These are phyloP conservation scores for Candida mattraensis DNA, from an alignment of 805 yeast species.

Conservation along the genomic window DNA sequence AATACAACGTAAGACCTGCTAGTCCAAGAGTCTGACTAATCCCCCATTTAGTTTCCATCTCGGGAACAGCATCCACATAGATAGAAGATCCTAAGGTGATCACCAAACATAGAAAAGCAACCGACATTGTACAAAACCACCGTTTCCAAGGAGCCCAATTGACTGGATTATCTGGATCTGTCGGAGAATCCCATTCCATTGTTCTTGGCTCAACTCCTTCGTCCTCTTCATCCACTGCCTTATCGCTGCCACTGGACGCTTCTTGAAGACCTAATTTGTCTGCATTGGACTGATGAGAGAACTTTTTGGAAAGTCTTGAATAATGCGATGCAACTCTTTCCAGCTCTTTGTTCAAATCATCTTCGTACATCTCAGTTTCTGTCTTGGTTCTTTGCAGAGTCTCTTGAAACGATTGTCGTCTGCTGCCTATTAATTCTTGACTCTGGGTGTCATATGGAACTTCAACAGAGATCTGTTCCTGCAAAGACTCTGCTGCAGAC, in stretches of 20 bases:
- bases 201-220: constrained; percentile 38
- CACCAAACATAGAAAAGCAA: constrained; percentile 64
- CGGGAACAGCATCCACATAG: constrained; percentile 64
- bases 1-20: constrained; percentile 67
- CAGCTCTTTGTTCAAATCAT: constrained; percentile 25
- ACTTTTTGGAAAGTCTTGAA: constrained; percentile 20
- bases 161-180: constrained; percentile 62
- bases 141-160: constrained; percentile 67
- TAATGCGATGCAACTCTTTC: constrained; percentile 21
- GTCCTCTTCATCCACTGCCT: constrained; percentile 5
- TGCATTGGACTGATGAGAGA: constrained; percentile 9
- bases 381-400: constrained; percentile 11
- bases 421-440: too few species aligned
- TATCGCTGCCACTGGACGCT: constrained; percentile 7
- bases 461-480: too few species aligned
- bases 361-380: constrained; percentile 20
- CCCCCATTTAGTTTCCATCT: constrained; percentile 47
- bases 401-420: constrained; percentile 14
- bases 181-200: constrained; percentile 61
- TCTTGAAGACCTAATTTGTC: too few species aligned
- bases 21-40: constrained; percentile 60
- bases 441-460: too few species aligned
- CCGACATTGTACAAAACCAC: constrained; percentile 65
- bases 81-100: constrained; percentile 76
- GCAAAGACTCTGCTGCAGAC: constrained; percentile 15